These are phyloP conservation scores for Leccinum subrobustum DNA, from an alignment of 1,284 basidiomycete genomes.

Conservation along the genomic window DNA sequence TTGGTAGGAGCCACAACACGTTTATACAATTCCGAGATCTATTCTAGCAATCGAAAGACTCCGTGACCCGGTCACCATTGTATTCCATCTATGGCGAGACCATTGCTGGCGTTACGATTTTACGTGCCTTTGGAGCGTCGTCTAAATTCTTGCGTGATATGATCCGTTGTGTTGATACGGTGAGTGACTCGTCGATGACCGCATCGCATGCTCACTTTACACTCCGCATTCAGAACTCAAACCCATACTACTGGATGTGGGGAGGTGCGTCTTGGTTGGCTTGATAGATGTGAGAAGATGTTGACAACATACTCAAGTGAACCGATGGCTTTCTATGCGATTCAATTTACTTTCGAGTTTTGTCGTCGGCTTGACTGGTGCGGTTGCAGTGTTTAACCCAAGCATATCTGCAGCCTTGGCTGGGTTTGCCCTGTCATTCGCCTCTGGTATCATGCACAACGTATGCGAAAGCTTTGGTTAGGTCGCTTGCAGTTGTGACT, in stretches of 20 bases:
- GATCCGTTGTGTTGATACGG: constrained; percentile 82
- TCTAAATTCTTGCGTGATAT: constrained; percentile 87
- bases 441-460: no score
- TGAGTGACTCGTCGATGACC: constrained; percentile 34
- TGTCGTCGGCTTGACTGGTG: no score
- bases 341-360: no score
- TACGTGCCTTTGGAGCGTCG: constrained; percentile 86
- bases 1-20: constrained; percentile 50
- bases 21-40: neutral
- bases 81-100: constrained; percentile 93
- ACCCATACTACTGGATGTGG: constrained; percentile 84
- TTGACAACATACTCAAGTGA: constrained; percentile 46
- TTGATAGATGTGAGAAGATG: neutral
- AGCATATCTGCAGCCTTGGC: no score
- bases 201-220: neutral
- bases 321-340: constrained; percentile 38
- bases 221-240: constrained; percentile 54
- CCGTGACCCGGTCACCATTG: constrained; percentile 85
- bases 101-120: constrained; percentile 82
- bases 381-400: no score
- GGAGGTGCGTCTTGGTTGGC: constrained; percentile 47
- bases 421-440: no score
- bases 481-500: no score
- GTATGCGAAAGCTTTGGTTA: no score
- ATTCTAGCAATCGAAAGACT: constrained; percentile 50